Evolutionary conservation across 1,139 yeast genomes (phyloP).

Genomic region (Kodamaea suecica): DNA sequence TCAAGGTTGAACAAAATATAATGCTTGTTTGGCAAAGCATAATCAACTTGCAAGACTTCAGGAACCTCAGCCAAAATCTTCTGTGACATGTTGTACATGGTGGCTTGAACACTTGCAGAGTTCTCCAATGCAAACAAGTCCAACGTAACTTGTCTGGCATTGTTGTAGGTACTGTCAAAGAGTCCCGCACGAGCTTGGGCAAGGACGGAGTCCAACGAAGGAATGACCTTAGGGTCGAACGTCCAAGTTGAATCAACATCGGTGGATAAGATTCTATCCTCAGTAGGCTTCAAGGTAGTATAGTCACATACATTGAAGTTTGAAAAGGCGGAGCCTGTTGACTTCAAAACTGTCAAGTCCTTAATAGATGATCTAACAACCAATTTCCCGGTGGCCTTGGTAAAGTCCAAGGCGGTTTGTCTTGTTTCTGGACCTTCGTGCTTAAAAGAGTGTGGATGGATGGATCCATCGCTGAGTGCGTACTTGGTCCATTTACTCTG

Average conservation of each 20-base stretch:
- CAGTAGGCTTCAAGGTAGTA: slow-evolving; percentile 80
- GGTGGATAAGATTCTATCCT: slow-evolving; percentile 82
- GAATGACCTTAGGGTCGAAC: slow-evolving; percentile 46
- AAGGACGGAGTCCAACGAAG: slow-evolving; percentile 50
- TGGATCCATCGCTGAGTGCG: slow-evolving; percentile 60
- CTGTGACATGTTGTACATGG: slow-evolving; percentile 88
- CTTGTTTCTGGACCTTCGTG: slow-evolving; percentile 84
- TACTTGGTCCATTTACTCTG: slow-evolving; percentile 81
- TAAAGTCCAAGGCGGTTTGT: slow-evolving; percentile 53
- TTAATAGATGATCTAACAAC: slow-evolving; percentile 66
- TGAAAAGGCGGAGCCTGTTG: slow-evolving; percentile 92
- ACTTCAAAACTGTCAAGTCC: slow-evolving; percentile 83
- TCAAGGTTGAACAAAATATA: slow-evolving; percentile 73
- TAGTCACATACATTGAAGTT: slow-evolving; percentile 83
- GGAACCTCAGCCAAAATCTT: slow-evolving; percentile 61
- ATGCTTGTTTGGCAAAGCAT: slow-evolving; percentile 85
- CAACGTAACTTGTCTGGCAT: slow-evolving; percentile 67
- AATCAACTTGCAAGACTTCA: slow-evolving; percentile 60
- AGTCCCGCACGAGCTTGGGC: slow-evolving; percentile 58
- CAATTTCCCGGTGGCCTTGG: slow-evolving; percentile 47
- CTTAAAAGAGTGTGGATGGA: slow-evolving; percentile 78
- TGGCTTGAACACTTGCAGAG: slow-evolving; percentile 90
- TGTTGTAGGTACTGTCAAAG: slow-evolving; percentile 58
- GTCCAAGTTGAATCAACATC: slow-evolving; percentile 78
- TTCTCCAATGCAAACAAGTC: slow-evolving; percentile 79